These are phyloP conservation scores for Neofusicoccum laricinum DNA, from an alignment of 2,329 filamentous ascomycete species.

Conservation along the genomic window DNA sequence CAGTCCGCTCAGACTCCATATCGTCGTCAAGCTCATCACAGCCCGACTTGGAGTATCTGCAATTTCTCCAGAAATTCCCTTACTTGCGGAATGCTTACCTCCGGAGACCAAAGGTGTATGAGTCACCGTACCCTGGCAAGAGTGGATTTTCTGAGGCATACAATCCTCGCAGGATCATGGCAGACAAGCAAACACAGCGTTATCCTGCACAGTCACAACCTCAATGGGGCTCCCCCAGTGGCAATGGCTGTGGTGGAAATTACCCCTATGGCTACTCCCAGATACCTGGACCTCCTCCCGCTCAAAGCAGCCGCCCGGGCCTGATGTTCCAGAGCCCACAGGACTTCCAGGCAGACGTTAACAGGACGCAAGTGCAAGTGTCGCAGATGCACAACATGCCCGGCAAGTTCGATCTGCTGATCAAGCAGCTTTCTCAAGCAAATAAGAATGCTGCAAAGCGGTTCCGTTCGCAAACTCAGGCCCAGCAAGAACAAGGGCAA, in stretches of 20 bases:
- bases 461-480: constrained; percentile 9
- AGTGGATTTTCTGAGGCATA: constrained; percentile 14
- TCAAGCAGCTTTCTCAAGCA: constrained; percentile 26
- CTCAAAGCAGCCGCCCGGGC: constrained; percentile 22
- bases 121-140: constrained; percentile 39
- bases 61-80: constrained; percentile 44
- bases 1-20: neutral
- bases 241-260: neutral
- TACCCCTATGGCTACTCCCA: neutral
- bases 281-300: neutral
- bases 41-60: constrained; percentile 34
- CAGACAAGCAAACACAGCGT: neutral
- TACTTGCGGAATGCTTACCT: constrained; percentile 46
- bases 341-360: constrained; percentile 43
- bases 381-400: constrained; percentile 28
- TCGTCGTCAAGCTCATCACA: neutral
- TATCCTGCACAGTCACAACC: neutral
- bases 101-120: constrained; percentile 44
- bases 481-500: neutral
- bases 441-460: constrained; percentile 16
- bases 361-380: constrained; percentile 21
- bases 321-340: constrained; percentile 44
- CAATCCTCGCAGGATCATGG: constrained; percentile 2
- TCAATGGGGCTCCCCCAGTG: neutral
- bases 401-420: constrained; percentile 27